Conservation (phyloP, 805 yeast genomes). For the Myxozyma udenii region DNA sequence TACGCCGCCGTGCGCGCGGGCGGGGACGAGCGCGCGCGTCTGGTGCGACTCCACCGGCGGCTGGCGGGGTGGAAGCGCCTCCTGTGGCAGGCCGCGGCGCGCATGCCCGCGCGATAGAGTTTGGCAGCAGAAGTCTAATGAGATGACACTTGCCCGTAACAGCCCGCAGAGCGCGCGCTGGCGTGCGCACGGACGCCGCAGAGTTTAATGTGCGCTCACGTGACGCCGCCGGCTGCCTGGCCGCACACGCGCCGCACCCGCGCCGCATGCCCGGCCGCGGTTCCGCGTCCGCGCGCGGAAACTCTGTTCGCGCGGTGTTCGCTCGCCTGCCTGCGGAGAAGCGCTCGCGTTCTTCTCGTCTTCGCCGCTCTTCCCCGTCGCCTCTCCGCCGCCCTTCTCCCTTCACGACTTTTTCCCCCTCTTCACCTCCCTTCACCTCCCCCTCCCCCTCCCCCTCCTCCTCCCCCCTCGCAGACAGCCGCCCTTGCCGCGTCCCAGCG, state of each 20-base stretch:
- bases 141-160: too few relatives aligned
- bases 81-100: slow-evolving; percentile 27
- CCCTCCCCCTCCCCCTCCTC: background rate
- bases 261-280: too few relatives aligned
- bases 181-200: too few relatives aligned
- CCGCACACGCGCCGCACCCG: too few relatives aligned
- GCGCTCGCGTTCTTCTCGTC: background rate
- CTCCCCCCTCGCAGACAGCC: background rate
- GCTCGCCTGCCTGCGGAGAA: background rate
- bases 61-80: slow-evolving; percentile 22
- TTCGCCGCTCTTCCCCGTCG: background rate
- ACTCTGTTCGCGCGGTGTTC: too few relatives aligned
- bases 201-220: too few relatives aligned
- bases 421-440: background rate
- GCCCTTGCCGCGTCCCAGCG: background rate
- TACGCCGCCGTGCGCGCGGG: slow-evolving; percentile 13
- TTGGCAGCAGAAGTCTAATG: too few relatives aligned
- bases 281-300: too few relatives aligned
- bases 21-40: background rate
- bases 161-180: too few relatives aligned
- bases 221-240: too few relatives aligned
- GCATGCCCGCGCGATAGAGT: too few relatives aligned
- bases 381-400: background rate
- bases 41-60: slow-evolving; percentile 9
- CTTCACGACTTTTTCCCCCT: background rate